Conservation (phyloP, 257 asterid species). For the Forsythia suspensa region DNA sequence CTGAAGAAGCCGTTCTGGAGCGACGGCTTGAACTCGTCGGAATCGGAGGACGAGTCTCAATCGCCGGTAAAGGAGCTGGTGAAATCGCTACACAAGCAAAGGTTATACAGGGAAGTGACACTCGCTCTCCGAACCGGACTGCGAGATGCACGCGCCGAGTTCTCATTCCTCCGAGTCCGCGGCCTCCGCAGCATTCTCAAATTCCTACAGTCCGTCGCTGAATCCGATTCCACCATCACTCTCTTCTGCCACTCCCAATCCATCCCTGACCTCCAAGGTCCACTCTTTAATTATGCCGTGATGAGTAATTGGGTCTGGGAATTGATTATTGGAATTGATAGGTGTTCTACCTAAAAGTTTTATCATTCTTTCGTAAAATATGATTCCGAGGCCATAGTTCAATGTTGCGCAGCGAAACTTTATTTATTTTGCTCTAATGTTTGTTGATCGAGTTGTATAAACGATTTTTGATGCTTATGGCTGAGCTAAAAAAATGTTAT, state of each 20-base stretch:
- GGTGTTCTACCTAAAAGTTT: not conserved
- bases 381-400: not conserved
- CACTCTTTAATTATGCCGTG: not conserved
- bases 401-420: not conserved
- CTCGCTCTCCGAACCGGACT: constrained; percentile 90
- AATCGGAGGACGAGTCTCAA: constrained; percentile 37
- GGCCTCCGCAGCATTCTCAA: constrained; percentile 86
- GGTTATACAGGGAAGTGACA: constrained; percentile 82
- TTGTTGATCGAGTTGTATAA: not conserved
- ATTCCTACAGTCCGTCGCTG: constrained; percentile 81
- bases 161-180: constrained; percentile 85
- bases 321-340: not conserved
- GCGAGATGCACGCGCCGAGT: constrained; percentile 84
- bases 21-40: constrained; percentile 41
- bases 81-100: constrained; percentile 70
- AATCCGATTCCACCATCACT: constrained; percentile 68
- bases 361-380: not conserved
- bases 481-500: not conserved
- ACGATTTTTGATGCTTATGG: not conserved
- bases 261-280: constrained; percentile 84
- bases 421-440: not conserved
- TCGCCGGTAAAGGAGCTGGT: constrained; percentile 78
- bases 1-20: constrained; percentile 93
- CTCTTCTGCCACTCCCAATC: constrained; percentile 82
- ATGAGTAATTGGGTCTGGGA: not conserved